phyloP scores from a whole-genome alignment of 192 early-diverging fungal genomes.

The Polychytrium aggregatum region DNA sequence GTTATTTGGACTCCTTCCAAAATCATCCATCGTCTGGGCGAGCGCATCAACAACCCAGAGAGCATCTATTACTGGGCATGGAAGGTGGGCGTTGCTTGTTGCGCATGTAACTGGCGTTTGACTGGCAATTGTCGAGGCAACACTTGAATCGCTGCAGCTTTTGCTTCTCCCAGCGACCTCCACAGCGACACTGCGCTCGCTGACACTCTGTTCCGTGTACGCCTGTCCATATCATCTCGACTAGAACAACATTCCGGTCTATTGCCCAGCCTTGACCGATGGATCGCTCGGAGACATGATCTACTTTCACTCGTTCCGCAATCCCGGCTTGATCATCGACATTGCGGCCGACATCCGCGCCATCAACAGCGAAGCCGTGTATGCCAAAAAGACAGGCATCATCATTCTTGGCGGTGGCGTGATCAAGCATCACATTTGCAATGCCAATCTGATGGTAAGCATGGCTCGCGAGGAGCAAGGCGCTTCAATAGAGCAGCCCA shows the following conservation, averaged over 20 bases:
- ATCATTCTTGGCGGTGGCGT: constrained; percentile 96
- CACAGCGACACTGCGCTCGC: not conserved
- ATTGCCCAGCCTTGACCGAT: constrained; percentile 94
- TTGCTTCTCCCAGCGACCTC: not conserved
- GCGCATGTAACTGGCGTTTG: no score
- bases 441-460: constrained; percentile 89
- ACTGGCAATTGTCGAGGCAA: not conserved
- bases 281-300: constrained; percentile 99
- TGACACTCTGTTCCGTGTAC: no score
- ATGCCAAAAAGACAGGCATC: constrained; percentile 91
- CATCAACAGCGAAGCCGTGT: constrained; percentile 89
- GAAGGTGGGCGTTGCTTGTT: no score
- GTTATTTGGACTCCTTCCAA: constrained; percentile 85
- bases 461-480: no score
- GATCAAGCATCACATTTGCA: constrained; percentile 97
- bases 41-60: constrained; percentile 76
- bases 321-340: constrained; percentile 88
- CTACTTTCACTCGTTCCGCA: constrained; percentile 95
- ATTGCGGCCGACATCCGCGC: constrained; percentile 81
- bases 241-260: constrained; percentile 92
- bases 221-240: not conserved
- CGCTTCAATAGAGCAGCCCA: no score
- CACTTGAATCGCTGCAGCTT: not conserved
- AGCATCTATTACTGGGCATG: constrained; percentile 97
- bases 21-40: constrained; percentile 76